A percentile compares a stretch with the other conserved stretches of the same genome.
Evolutionary conservation across 345 rosid genomes (phyloP).

Genomic region (Geranium rotundifolium): DNA sequence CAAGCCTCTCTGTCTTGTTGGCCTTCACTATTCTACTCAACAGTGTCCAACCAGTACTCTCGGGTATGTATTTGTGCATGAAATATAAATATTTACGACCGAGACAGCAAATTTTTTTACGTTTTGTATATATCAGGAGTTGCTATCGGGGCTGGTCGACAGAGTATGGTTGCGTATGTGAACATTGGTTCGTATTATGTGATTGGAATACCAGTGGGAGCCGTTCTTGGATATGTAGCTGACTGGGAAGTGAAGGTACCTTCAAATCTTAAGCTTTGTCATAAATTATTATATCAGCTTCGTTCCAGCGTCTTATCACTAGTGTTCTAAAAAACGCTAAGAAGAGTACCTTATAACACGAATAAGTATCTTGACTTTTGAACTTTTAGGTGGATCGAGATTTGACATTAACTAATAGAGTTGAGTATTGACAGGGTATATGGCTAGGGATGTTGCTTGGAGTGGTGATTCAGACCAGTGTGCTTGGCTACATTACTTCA

Average conservation of each 20-base stretch:
- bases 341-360: too few species aligned
- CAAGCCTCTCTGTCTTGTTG: slow-evolving; percentile 23
- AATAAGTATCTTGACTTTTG: too few species aligned
- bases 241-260: slow-evolving; percentile 26
- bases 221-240: slow-evolving; percentile 17
- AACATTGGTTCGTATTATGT: slow-evolving; percentile 19
- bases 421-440: slow-evolving; percentile 17
- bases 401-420: too few species aligned
- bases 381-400: too few species aligned
- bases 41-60: slow-evolving; percentile 27
- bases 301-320: too few species aligned
- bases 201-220: slow-evolving; percentile 22
- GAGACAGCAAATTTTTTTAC: background rate
- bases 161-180: slow-evolving; percentile 18
- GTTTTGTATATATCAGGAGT: slow-evolving; percentile 12
- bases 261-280: too few species aligned
- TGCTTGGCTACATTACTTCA: slow-evolving; percentile 10
- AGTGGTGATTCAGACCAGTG: slow-evolving; percentile 10
- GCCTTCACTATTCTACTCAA: slow-evolving; percentile 32
- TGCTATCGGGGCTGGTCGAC: slow-evolving; percentile 20
- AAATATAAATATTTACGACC: too few species aligned
- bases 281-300: too few species aligned
- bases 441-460: slow-evolving; percentile 25
- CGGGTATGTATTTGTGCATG: slow-evolving; percentile 11
- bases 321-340: too few species aligned